Conservation (phyloP, 768 basidiomycete genomes). For the Collybia sp. region DNA sequence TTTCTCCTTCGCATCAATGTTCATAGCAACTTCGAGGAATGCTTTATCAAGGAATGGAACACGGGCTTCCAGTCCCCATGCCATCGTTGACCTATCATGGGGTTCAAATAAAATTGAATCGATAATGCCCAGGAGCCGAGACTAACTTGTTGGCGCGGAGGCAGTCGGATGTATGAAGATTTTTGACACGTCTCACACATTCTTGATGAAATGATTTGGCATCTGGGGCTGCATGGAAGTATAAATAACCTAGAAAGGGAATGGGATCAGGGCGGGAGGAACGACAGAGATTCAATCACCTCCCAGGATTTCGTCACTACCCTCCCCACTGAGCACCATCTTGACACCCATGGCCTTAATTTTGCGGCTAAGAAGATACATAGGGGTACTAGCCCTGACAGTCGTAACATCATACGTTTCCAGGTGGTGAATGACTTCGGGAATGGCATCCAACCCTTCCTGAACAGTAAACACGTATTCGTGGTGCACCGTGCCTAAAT, state of each 20-base stretch:
- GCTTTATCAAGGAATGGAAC: conserved; percentile 98
- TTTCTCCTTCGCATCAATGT: conserved; percentile 82
- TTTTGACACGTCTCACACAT: conserved; percentile 91
- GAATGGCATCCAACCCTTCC: conserved; percentile 95
- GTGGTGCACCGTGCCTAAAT: conserved; percentile 92
- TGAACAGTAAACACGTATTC: conserved; percentile 98
- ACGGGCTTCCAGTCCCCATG: conserved; percentile 98
- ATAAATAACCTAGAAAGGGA: conserved; percentile 74
- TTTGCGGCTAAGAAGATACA: conserved; percentile 97
- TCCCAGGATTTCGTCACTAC: conserved; percentile 96
- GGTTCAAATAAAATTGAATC: background rate
- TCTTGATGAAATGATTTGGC: conserved; percentile 90
- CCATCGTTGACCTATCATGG: conserved; percentile 84
- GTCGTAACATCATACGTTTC: conserved; percentile 99
- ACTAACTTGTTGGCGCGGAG: conserved; percentile 94
- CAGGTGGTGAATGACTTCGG: conserved; percentile 96
- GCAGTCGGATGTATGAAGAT: conserved; percentile 96
- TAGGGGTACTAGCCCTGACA: conserved; percentile 94
- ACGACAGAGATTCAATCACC: conserved; percentile 37
- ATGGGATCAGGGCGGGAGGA: conserved; percentile 1
- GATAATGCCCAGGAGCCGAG: background rate
- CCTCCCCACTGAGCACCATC: conserved; percentile 98
- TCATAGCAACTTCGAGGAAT: conserved; percentile 94
- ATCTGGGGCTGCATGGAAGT: conserved; percentile 98
- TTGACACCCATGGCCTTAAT: conserved; percentile 99